Percentiles rank a stretch among this genome's conserved stretches.
Evolutionary conservation across 1,284 basidiomycete genomes (phyloP).

Genomic region (Peniophora sp.): DNA sequence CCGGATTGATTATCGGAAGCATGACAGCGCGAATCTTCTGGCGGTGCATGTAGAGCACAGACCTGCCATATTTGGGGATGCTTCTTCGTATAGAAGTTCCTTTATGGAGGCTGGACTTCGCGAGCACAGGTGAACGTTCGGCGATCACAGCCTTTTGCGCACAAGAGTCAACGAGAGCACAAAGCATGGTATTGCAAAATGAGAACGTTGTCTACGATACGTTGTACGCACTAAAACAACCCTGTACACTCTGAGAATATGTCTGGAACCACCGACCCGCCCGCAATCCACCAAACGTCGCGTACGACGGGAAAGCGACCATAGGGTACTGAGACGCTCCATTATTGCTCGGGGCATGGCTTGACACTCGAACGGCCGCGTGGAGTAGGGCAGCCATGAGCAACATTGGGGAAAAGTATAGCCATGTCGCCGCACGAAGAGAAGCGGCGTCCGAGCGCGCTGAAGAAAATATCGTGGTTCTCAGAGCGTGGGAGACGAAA

Average conservation of each 20-base stretch:
- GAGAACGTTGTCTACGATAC: too few relatives aligned
- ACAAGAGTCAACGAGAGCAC: too few relatives aligned
- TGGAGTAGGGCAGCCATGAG: conserved; percentile 61
- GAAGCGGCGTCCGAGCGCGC: conserved; percentile 9
- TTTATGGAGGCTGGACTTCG: too few relatives aligned
- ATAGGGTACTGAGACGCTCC: conserved; percentile 75
- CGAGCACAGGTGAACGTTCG: too few relatives aligned
- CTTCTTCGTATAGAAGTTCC: too few relatives aligned
- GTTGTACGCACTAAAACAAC: too few relatives aligned
- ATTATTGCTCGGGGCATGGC: conserved; percentile 59
- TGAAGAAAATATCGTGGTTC: background rate
- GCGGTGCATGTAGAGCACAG: too few relatives aligned
- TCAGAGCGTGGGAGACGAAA: background rate
- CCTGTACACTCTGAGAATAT: conserved; percentile 15
- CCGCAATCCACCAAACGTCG: conserved; percentile 28
- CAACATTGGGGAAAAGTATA: conserved; percentile 73
- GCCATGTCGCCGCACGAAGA: conserved; percentile 74
- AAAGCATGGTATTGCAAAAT: too few relatives aligned
- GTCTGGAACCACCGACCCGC: conserved; percentile 78
- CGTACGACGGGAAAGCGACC: conserved; percentile 31
- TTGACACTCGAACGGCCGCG: conserved; percentile 82
- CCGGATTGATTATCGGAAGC: too few relatives aligned
- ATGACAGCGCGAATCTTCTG: too few relatives aligned
- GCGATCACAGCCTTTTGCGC: too few relatives aligned
- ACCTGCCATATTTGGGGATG: too few relatives aligned